These are phyloP conservation scores for Fusarium longipes DNA, from an alignment of 2,329 filamentous ascomycete species.

Conservation along the genomic window DNA sequence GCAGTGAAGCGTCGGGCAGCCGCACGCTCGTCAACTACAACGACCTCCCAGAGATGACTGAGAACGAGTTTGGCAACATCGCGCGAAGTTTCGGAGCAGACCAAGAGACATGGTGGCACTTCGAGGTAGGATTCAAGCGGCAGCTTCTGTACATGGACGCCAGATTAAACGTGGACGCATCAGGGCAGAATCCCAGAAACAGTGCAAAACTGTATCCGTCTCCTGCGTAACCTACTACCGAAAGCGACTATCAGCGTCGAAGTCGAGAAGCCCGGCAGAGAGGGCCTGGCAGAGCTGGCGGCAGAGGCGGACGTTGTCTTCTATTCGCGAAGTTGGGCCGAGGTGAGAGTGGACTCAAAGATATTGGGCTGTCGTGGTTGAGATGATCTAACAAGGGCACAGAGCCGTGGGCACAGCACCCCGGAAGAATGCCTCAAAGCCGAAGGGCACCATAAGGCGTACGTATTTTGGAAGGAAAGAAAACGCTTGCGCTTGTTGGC, in stretches of 20 bases:
- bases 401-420: constrained; percentile 56
- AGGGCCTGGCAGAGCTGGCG: constrained; percentile 69
- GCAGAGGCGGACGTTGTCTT: constrained; percentile 76
- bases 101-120: constrained; percentile 73
- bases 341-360: constrained; percentile 58
- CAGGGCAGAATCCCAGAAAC: constrained; percentile 74
- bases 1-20: constrained; percentile 67
- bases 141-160: neutral
- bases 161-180: constrained; percentile 29
- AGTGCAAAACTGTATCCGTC: constrained; percentile 67
- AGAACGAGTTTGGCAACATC: constrained; percentile 66
- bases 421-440: constrained; percentile 63
- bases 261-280: constrained; percentile 74
- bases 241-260: constrained; percentile 72
- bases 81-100: constrained; percentile 53
- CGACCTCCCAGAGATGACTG: constrained; percentile 74
- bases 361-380: constrained; percentile 8
- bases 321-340: constrained; percentile 77
- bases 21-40: constrained; percentile 79
- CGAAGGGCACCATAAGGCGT: constrained; percentile 60
- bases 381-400: constrained; percentile 31
- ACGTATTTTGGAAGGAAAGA: constrained; percentile 55
- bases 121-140: constrained; percentile 64
- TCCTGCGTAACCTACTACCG: constrained; percentile 61
- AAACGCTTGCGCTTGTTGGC: constrained; percentile 23